Percentiles rank a stretch among this genome's conserved stretches.
Evolutionary conservation across 148 eudicot species (phyloP).

Genomic region (Suaeda aralocaspica): DNA sequence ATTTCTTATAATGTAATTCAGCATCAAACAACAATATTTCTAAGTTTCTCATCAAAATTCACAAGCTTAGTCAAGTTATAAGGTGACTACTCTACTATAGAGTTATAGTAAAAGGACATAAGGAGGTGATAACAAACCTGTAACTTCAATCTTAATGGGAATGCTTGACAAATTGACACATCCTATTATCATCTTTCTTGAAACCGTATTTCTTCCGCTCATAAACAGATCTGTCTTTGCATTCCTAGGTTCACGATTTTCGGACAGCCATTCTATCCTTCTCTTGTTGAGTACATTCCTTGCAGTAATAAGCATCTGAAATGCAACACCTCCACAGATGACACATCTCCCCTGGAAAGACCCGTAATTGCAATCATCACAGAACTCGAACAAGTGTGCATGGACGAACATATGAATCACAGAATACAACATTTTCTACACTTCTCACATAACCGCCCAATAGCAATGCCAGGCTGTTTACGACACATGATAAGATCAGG

Average conservation of each 20-base stretch:
- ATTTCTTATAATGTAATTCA: too few species aligned
- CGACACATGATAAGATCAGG: conserved; percentile 88
- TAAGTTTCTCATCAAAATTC: not conserved
- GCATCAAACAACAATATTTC: not conserved
- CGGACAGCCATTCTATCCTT: conserved; percentile 81
- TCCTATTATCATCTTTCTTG: conserved; percentile 45
- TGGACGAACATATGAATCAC: conserved; percentile 83
- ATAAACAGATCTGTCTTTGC: conserved; percentile 75
- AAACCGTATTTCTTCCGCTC: conserved; percentile 72
- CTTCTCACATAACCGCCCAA: conserved; percentile 76
- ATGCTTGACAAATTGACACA: conserved; percentile 10
- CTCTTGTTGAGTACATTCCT: conserved; percentile 84
- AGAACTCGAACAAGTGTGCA: conserved; percentile 75
- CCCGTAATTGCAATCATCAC: conserved; percentile 84
- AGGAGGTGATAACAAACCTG: conserved; percentile 12
- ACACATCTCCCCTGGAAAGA: conserved; percentile 82
- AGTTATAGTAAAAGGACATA: not conserved
- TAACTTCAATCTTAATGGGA: not conserved
- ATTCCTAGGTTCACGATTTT: conserved; percentile 78
- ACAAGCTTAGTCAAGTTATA: conserved; percentile 9
- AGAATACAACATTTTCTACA: conserved; percentile 71
- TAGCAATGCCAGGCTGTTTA: conserved; percentile 81
- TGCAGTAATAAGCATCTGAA: conserved; percentile 82
- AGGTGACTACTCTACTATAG: not conserved
- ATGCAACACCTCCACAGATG: conserved; percentile 80